Evolutionary conservation across 805 yeast species (phyloP).

Genomic region (Zygotorulaspora danielsina): DNA sequence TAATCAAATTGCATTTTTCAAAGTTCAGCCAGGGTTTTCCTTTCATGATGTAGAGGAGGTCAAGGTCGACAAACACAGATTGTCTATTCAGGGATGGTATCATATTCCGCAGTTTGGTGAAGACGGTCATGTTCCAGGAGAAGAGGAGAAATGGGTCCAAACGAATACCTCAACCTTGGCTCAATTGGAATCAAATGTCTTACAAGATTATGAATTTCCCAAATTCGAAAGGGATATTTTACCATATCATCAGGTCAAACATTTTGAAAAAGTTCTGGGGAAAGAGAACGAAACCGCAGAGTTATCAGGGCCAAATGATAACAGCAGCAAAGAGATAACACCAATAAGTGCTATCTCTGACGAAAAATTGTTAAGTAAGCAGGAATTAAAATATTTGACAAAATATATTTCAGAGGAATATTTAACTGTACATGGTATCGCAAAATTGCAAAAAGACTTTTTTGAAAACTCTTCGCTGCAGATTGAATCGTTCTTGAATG

Average conservation of each 20-base stretch:
- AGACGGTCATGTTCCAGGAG: conserved; percentile 76
- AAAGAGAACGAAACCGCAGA: conserved; percentile 17
- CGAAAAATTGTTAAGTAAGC: conserved; percentile 28
- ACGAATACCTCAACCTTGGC: conserved; percentile 77
- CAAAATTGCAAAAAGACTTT: conserved; percentile 48
- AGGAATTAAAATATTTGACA: conserved; percentile 48
- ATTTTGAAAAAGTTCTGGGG: conserved; percentile 26
- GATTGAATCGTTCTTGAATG: conserved; percentile 57
- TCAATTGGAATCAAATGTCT: conserved; percentile 68
- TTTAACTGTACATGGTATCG: conserved; percentile 39
- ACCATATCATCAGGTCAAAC: conserved; percentile 38
- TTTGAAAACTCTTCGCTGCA: conserved; percentile 66
- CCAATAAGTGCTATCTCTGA: conserved; percentile 19
- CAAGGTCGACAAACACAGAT: conserved; percentile 79
- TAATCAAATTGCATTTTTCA: conserved; percentile 93
- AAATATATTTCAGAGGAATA: conserved; percentile 56
- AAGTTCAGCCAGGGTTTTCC: conserved; percentile 92
- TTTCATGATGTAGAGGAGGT: conserved; percentile 99
- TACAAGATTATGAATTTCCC: conserved; percentile 80
- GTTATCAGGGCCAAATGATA: conserved; percentile 1
- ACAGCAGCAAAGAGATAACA: conserved; percentile 6
- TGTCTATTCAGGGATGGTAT: conserved; percentile 98
- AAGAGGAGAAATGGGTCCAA: conserved; percentile 55
- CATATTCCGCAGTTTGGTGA: conserved; percentile 96
- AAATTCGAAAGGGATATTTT: conserved; percentile 50